A percentile compares a stretch with the other conserved stretches of the same genome.
These are phyloP conservation scores for Hypoxylon lienhwacheense DNA, from an alignment of 495 filamentous ascomycete species.

Conservation along the genomic window DNA sequence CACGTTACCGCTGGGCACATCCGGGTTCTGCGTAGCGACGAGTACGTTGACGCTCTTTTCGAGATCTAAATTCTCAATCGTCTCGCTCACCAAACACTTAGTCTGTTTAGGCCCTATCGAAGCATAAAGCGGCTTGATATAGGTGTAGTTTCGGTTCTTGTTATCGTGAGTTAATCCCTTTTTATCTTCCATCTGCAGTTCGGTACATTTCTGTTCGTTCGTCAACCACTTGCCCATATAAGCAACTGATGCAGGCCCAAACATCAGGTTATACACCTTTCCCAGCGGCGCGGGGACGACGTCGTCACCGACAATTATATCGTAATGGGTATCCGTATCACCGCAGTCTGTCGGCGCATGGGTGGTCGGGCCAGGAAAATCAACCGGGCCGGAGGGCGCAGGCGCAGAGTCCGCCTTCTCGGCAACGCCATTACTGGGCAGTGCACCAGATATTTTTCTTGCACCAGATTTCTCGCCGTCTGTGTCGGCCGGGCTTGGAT, in stretches of 20 bases:
- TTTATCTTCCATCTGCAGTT: conserved; percentile 82
- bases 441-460: conserved; percentile 69
- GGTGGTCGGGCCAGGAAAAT: conserved; percentile 85
- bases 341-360: conserved; percentile 84
- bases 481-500: conserved; percentile 63
- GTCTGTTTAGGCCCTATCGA: conserved; percentile 92
- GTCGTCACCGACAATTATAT: conserved; percentile 83
- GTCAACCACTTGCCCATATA: conserved; percentile 86
- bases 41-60: conserved; percentile 83
- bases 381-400: conserved; percentile 50
- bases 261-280: conserved; percentile 85
- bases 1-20: conserved; percentile 91
- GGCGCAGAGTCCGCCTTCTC: conserved; percentile 58
- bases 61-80: conserved; percentile 76
- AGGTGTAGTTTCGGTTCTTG: conserved; percentile 74
- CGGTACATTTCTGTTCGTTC: conserved; percentile 84
- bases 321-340: conserved; percentile 76
- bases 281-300: conserved; percentile 84
- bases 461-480: conserved; percentile 60
- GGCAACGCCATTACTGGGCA: conserved; percentile 47
- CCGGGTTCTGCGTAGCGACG: conserved; percentile 83
- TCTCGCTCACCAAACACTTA: conserved; percentile 88
- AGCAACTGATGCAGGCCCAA: conserved; percentile 72
- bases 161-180: conserved; percentile 73
- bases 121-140: conserved; percentile 86